Evolutionary conservation across 345 rosid species (phyloP).

Genomic region (Orychophragmus violaceus): DNA sequence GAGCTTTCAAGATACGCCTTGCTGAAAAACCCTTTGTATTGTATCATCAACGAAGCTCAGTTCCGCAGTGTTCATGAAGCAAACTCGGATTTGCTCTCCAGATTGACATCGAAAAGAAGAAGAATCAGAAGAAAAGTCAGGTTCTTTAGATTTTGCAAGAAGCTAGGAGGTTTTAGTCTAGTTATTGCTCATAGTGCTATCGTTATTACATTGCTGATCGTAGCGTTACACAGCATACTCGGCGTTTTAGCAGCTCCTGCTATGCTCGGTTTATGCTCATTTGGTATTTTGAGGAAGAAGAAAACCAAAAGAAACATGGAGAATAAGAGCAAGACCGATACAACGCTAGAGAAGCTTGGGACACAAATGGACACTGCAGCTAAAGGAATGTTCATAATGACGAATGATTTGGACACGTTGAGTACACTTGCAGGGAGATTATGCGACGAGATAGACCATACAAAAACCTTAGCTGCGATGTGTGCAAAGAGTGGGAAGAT

Average conservation of each 20-base stretch:
- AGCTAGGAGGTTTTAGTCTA: conserved; percentile 38
- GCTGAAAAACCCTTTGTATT: conserved; percentile 51
- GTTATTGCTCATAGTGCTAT: conserved; percentile 39
- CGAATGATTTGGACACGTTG: conserved; percentile 74
- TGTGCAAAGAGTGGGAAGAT: conserved; percentile 45
- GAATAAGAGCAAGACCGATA: too few species aligned
- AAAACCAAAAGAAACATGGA: conserved; percentile 9
- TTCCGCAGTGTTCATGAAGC: conserved; percentile 36
- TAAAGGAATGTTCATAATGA: conserved; percentile 60
- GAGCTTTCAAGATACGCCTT: conserved; percentile 51
- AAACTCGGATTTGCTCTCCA: conserved; percentile 39
- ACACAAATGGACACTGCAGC: conserved; percentile 71
- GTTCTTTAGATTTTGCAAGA: conserved; percentile 37
- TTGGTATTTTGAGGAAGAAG: conserved; percentile 38
- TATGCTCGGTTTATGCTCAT: conserved; percentile 34
- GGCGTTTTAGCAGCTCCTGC: conserved; percentile 56
- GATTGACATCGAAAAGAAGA: conserved; percentile 42
- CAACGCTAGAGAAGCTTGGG: conserved; percentile 36
- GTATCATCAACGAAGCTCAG: conserved; percentile 27
- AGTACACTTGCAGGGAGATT: conserved; percentile 55
- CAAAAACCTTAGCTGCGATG: conserved; percentile 45
- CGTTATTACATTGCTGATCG: conserved; percentile 33
- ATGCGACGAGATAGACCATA: conserved; percentile 59
- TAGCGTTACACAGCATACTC: conserved; percentile 55
- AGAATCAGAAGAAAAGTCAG: conserved; percentile 43